These are phyloP conservation scores for Wickerhamomyces sp. DNA, from an alignment of 1,139 yeast genomes.

Conservation along the genomic window DNA sequence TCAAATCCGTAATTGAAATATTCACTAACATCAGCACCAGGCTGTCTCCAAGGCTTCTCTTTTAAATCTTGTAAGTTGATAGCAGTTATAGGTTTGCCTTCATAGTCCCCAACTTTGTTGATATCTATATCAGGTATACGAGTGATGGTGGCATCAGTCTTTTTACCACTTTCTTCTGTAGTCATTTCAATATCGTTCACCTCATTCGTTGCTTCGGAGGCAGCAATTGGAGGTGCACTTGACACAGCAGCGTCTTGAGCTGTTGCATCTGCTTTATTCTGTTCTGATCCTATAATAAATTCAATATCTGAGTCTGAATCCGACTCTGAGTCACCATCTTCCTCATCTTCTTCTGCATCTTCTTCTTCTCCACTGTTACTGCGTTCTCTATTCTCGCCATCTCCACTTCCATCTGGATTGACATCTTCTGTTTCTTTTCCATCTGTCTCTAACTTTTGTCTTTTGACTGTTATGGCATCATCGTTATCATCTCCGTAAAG, in stretches of 20 bases:
- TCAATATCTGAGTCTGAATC: constrained; percentile 61
- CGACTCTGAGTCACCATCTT: constrained; percentile 33
- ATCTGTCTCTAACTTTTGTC: constrained; percentile 10
- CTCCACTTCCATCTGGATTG: constrained; percentile 25
- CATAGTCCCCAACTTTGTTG: constrained; percentile 70
- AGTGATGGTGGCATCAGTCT: constrained; percentile 31
- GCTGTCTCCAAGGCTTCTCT: constrained; percentile 97
- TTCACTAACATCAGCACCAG: constrained; percentile 92
- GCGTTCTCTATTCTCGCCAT: constrained; percentile 27
- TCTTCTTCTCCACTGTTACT: constrained; percentile 29
- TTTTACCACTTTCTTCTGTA: constrained; percentile 19
- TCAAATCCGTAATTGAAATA: constrained; percentile 96
- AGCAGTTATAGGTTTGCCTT: constrained; percentile 81
- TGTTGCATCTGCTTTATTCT: constrained; percentile 26
- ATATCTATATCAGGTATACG: constrained; percentile 56
- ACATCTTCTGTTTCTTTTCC: constrained; percentile 19
- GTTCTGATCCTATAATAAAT: constrained; percentile 51
- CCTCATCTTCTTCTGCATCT: constrained; percentile 33
- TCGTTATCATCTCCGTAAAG: constrained; percentile 66
- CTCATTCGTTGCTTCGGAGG: constrained; percentile 24
- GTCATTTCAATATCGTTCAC: constrained; percentile 16
- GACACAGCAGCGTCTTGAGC: constrained; percentile 26
- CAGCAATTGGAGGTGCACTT: constrained; percentile 23
- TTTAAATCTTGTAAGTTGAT: constrained; percentile 78
- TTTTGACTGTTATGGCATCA: constrained; percentile 10